These are phyloP conservation scores for Colletotrichum salicis DNA, from an alignment of 2,329 filamentous ascomycete species.

Conservation along the genomic window DNA sequence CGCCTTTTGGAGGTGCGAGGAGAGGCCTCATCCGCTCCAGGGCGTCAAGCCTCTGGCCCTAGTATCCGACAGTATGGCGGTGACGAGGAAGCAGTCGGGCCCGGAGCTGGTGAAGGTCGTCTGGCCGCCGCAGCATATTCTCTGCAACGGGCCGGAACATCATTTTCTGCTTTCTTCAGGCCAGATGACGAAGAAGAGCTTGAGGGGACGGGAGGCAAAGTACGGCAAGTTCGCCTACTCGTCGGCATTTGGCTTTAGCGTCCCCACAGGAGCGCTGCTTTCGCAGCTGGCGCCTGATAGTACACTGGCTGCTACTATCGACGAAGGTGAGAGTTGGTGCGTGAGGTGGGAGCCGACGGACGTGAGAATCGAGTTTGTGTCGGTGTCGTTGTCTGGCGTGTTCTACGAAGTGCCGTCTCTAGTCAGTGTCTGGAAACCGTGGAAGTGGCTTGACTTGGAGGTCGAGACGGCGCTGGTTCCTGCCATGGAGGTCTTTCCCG, in stretches of 20 bases:
- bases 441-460: conserved; percentile 19
- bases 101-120: background rate
- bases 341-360: conserved; percentile 25
- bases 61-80: background rate
- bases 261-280: conserved; percentile 44
- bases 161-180: conserved; percentile 51
- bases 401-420: conserved; percentile 5
- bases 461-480: conserved; percentile 33
- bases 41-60: background rate
- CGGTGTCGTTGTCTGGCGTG: background rate
- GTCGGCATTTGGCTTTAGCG: conserved; percentile 49
- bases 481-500: conserved; percentile 3
- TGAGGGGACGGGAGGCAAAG: conserved; percentile 50
- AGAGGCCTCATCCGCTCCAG: conserved; percentile 46
- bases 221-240: conserved; percentile 53
- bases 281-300: conserved; percentile 39
- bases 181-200: conserved; percentile 46
- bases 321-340: conserved; percentile 36
- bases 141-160: conserved; percentile 48
- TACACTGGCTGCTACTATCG: conserved; percentile 32
- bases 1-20: conserved; percentile 53
- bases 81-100: background rate
- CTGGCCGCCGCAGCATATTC: conserved; percentile 50
- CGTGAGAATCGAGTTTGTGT: conserved; percentile 1
- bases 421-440: conserved; percentile 34